Conservation (phyloP, 495 filamentous ascomycete genomes). For the Cudoniella acicularis region DNA sequence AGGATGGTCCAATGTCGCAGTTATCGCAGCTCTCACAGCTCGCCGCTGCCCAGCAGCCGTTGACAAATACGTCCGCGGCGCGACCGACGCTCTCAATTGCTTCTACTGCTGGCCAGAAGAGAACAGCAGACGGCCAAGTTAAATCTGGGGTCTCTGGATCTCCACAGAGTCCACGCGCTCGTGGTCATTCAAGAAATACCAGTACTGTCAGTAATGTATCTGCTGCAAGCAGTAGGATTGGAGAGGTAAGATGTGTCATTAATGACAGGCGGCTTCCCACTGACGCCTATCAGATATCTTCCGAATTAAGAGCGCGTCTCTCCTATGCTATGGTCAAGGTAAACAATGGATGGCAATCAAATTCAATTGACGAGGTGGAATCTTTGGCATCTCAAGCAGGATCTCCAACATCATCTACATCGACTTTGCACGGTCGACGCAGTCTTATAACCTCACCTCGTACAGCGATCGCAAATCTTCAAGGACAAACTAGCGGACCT, state of each 20-base stretch:
- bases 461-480: constrained; percentile 28
- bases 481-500: constrained; percentile 17
- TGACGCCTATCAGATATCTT: constrained; percentile 34
- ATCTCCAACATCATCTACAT: constrained; percentile 53
- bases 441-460: constrained; percentile 26
- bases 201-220: constrained; percentile 53
- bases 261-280: background rate
- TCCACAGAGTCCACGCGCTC: constrained; percentile 10
- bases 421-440: constrained; percentile 46
- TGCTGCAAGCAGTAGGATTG: constrained; percentile 59
- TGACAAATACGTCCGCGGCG: constrained; percentile 27
- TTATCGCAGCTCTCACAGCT: constrained; percentile 50
- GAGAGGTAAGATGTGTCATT: constrained; percentile 55
- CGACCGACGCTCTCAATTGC: constrained; percentile 14
- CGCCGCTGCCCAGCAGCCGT: constrained; percentile 46
- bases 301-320: constrained; percentile 71
- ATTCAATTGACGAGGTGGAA: constrained; percentile 66
- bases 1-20: constrained; percentile 33
- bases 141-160: constrained; percentile 37
- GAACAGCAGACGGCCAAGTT: constrained; percentile 62
- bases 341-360: constrained; percentile 76
- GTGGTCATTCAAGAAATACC: constrained; percentile 63
- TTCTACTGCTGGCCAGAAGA: constrained; percentile 43
- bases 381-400: constrained; percentile 57
- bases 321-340: constrained; percentile 90